Conservation (phyloP, 2,329 filamentous ascomycete species). For the Calonectria henricotiae region DNA sequence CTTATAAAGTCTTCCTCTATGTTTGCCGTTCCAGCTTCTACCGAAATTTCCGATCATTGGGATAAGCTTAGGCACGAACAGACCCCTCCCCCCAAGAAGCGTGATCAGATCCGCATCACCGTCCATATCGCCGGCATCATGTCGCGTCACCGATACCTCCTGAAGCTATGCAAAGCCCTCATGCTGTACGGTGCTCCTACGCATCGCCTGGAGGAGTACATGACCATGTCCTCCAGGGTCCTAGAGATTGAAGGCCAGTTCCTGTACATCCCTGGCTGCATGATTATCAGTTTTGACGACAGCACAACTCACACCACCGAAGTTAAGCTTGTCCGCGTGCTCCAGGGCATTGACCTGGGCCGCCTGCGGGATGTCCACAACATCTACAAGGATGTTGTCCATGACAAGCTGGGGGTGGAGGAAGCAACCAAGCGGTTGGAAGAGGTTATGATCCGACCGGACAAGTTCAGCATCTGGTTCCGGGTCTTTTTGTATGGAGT, state of each 20-base stretch:
- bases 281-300: constrained; percentile 95
- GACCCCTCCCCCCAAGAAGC: constrained; percentile 58
- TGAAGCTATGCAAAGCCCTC: constrained; percentile 87
- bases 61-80: constrained; percentile 63
- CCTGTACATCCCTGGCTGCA: constrained; percentile 90
- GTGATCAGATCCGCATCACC: constrained; percentile 65
- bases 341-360: constrained; percentile 81
- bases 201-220: constrained; percentile 91
- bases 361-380: constrained; percentile 82
- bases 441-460: constrained; percentile 65
- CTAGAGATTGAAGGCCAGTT: constrained; percentile 93
- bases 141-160: constrained; percentile 85
- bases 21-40: constrained; percentile 66
- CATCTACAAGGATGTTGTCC: constrained; percentile 87
- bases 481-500: constrained; percentile 81
- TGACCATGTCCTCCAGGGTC: constrained; percentile 91
- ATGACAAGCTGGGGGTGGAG: constrained; percentile 81
- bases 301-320: constrained; percentile 82
- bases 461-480: constrained; percentile 68
- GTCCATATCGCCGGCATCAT: constrained; percentile 79
- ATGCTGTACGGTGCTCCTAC: constrained; percentile 95
- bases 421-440: constrained; percentile 78
- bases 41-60: constrained; percentile 63
- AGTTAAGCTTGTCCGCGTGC: constrained; percentile 80
- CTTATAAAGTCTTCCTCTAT: constrained; percentile 71